These are phyloP conservation scores for Amniculicola lignicola DNA, from an alignment of 495 filamentous ascomycete genomes.

Conservation along the genomic window DNA sequence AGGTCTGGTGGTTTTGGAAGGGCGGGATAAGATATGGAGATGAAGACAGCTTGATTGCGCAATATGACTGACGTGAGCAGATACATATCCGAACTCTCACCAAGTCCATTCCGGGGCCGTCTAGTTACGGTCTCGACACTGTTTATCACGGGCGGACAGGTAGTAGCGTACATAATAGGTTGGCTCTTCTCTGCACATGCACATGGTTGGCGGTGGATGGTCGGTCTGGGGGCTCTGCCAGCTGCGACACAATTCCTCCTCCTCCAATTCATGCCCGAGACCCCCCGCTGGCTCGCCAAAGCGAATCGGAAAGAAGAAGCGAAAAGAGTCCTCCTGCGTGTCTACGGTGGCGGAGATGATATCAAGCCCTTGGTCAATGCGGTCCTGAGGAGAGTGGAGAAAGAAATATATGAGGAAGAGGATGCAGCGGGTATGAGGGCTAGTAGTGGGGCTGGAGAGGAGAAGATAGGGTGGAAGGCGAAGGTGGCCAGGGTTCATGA, in stretches of 20 bases:
- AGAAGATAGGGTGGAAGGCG: conserved; percentile 20
- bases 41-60: too few species aligned
- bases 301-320: conserved; percentile 59
- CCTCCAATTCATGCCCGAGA: conserved; percentile 72
- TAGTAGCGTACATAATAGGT: conserved; percentile 76
- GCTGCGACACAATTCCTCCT: conserved; percentile 66
- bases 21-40: too few species aligned
- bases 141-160: conserved; percentile 82
- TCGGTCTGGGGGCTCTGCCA: conserved; percentile 77
- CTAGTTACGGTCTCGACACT: conserved; percentile 74
- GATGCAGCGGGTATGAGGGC: conserved; percentile 45
- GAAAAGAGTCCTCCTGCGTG: conserved; percentile 57
- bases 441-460: conserved; percentile 28
- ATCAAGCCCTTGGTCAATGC: conserved; percentile 45
- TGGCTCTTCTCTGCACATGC: conserved; percentile 60
- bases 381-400: conserved; percentile 63
- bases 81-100: conserved; percentile 80
- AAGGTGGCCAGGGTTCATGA: conserved; percentile 16
- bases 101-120: conserved; percentile 67
- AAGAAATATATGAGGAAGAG: conserved; percentile 65
- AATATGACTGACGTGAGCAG: too few species aligned
- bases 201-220: conserved; percentile 85
- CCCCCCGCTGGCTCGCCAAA: conserved; percentile 80
- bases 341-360: conserved; percentile 54
- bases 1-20: too few species aligned